Percentiles rank a stretch among this genome's conserved stretches.
phyloP scores from a whole-genome alignment of 108 stramenopile species.

The Chaetoceros muelleri region DNA sequence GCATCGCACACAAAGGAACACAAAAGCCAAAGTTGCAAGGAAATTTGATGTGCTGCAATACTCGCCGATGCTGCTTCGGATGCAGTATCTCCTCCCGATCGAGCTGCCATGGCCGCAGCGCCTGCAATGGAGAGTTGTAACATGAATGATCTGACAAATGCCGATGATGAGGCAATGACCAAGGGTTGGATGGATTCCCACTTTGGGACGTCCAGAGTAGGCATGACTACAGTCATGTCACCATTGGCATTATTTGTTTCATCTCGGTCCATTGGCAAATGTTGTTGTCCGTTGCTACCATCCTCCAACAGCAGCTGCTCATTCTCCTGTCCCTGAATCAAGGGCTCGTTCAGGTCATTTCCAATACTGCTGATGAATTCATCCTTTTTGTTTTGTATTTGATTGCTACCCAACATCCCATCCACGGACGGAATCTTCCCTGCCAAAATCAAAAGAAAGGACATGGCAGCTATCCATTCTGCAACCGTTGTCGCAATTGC shows the following conservation, averaged over 20 bases:
- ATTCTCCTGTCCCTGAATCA: background rate
- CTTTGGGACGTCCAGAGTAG: constrained; percentile 48
- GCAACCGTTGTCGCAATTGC: constrained; percentile 80
- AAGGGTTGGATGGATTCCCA: constrained; percentile 62
- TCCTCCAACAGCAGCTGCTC: too few species aligned
- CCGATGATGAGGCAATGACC: constrained; percentile 65
- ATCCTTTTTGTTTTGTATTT: background rate
- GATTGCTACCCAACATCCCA: constrained; percentile 41
- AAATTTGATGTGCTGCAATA: constrained; percentile 80
- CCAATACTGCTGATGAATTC: background rate
- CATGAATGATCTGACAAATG: constrained; percentile 57
- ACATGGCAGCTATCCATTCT: constrained; percentile 67
- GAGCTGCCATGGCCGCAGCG: constrained; percentile 70
- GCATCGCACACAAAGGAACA: constrained; percentile 79
- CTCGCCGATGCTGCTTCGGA: constrained; percentile 43
- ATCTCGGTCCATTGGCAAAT: too few species aligned
- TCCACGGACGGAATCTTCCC: constrained; percentile 51
- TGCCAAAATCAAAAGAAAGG: constrained; percentile 56
- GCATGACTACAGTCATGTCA: constrained; percentile 22
- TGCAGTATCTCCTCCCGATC: constrained; percentile 24
- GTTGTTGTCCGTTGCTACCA: too few species aligned
- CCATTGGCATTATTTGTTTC: constrained; percentile 1
- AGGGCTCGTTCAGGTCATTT: background rate
- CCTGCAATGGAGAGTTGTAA: constrained; percentile 61
- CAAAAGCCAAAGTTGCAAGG: constrained; percentile 72